Percentiles rank a stretch among this genome's conserved stretches.
Evolutionary conservation across 345 rosid genomes (phyloP).

Genomic region (Arabidopsis suecica): DNA sequence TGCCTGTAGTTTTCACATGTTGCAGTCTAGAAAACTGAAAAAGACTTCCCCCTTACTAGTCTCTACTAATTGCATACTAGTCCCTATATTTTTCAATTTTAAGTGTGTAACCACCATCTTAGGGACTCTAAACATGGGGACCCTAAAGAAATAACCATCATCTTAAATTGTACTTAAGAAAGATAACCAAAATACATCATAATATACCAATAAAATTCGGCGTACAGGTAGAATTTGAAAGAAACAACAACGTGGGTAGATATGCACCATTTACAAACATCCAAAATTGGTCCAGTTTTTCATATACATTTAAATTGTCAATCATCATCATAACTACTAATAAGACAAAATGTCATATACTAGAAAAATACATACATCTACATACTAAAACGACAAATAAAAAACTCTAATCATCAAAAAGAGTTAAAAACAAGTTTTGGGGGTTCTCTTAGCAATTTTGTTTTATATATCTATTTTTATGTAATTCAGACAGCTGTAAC

Average conservation of each 20-base stretch:
- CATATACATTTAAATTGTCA: neutral
- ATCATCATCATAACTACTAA: neutral
- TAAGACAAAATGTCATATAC: neutral
- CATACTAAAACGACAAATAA: neutral
- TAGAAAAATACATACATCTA: neutral
- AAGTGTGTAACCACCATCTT: neutral
- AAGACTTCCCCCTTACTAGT: neutral
- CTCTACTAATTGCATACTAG: neutral
- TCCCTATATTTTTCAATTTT: neutral
- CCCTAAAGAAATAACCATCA: neutral
- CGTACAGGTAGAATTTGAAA: neutral
- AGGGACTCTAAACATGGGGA: neutral
- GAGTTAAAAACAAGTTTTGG: neutral
- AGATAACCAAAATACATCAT: neutral
- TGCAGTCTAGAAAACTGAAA: constrained; percentile 14
- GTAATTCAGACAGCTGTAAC: constrained; percentile 25
- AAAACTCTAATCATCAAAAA: neutral
- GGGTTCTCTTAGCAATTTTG: constrained; percentile 31
- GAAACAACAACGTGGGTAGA: constrained; percentile 3
- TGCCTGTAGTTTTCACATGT: constrained; percentile 36
- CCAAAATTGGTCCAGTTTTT: neutral
- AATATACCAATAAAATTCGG: neutral
- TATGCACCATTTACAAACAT: neutral
- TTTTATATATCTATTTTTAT: neutral
- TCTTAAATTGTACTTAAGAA: neutral